These are phyloP conservation scores for Macadamia tetraphylla DNA, from an alignment of 164 flowering plant species.

Conservation along the genomic window DNA sequence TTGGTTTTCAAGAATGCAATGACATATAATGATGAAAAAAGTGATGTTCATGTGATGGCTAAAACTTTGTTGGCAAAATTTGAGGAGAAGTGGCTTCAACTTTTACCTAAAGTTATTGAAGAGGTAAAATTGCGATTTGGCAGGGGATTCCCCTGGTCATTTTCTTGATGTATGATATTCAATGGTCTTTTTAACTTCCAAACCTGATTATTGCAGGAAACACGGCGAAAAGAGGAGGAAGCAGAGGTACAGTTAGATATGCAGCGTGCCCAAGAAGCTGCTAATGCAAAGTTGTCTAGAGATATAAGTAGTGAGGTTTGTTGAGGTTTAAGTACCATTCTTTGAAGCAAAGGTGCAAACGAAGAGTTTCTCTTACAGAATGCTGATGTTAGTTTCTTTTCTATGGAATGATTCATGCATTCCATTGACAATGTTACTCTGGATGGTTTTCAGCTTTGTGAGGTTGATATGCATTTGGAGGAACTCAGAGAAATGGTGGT, in stretches of 20 bases:
- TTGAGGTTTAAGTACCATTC: not conserved
- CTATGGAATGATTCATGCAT: not conserved
- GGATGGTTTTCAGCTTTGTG: constrained; percentile 49
- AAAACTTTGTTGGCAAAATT: constrained; percentile 55
- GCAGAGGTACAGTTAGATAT: constrained; percentile 44
- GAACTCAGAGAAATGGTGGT: constrained; percentile 71
- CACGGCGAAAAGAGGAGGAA: constrained; percentile 50
- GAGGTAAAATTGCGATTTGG: constrained; percentile 35
- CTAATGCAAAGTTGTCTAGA: constrained; percentile 51
- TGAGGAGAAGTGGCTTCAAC: constrained; percentile 62
- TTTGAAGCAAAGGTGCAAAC: not conserved
- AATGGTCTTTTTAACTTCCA: not conserved
- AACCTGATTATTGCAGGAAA: constrained; percentile 36
- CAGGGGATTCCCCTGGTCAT: not conserved
- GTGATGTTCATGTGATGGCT: constrained; percentile 70
- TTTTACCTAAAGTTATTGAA: constrained; percentile 62
- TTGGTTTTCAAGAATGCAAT: constrained; percentile 67
- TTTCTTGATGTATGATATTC: not conserved
- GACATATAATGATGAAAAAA: constrained; percentile 57
- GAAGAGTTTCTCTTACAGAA: not conserved
- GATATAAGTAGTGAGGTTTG: not conserved
- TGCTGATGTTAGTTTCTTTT: not conserved
- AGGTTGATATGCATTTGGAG: constrained; percentile 65
- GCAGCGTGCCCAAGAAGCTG: constrained; percentile 60
- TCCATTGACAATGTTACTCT: not conserved